These are phyloP conservation scores for Immersiporthe knoxdaviesiana DNA, from an alignment of 2,329 filamentous ascomycete species.

Conservation along the genomic window DNA sequence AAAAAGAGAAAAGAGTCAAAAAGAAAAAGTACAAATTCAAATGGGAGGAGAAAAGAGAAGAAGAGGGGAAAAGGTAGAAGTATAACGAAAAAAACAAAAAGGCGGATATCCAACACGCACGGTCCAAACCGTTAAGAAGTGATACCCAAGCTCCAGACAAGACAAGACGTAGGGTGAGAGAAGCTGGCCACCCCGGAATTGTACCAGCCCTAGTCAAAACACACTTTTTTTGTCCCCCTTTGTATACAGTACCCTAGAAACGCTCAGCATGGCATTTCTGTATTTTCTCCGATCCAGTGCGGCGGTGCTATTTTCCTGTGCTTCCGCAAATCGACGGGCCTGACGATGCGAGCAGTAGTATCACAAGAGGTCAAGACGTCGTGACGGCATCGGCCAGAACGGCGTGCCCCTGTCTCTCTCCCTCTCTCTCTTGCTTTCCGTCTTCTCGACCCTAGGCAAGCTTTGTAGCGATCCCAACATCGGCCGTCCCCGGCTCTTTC, in stretches of 20 bases:
- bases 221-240: neutral
- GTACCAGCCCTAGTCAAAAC: neutral
- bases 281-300: neutral
- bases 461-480: neutral
- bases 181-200: neutral
- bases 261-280: neutral
- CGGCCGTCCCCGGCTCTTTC: neutral
- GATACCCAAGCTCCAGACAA: slow-evolving; percentile 8
- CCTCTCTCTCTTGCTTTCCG: no score
- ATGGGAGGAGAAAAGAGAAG: neutral
- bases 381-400: neutral
- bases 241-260: neutral
- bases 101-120: neutral
- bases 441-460: neutral
- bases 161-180: neutral
- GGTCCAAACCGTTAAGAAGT: neutral
- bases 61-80: neutral
- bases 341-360: slow-evolving; percentile 3
- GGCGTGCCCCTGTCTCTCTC: neutral
- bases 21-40: neutral
- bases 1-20: neutral
- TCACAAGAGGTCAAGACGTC: neutral
- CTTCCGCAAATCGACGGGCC: neutral
- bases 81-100: neutral
- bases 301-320: neutral